Base-by-base conservation (phyloP, 106 monocot species). In the Vanilla planifolia region DNA sequence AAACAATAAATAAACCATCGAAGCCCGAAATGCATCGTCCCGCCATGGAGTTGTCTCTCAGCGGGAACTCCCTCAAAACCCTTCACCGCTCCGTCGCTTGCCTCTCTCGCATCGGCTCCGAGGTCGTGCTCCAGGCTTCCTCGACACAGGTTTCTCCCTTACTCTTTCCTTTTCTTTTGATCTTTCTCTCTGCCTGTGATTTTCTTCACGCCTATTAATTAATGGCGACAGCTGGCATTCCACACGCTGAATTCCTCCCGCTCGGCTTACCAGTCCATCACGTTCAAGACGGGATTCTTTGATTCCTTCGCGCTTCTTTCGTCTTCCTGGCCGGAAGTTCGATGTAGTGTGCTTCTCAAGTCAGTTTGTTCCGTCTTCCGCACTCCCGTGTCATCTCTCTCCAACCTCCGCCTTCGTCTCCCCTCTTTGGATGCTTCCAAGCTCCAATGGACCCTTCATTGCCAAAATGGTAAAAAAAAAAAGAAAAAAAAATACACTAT, bases 241-340 rank as follows among this genome's bases (percentile, higher is more conserved):
- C 87, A 91, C 69, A 88, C 91, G 33, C 74, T 96, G 66, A 96
- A 96, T 73, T 71, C 91, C 51, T 88, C 87, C 8, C 81, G 96
- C 64, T 88, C 96, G 14, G 91, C 91, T 0, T 96, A 96, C 84
- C 87, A 84, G 28, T 78, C 86, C 13, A 48, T 91, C 36, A 68
- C 86, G 1, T 84, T 84, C 64, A 72, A 55, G 43, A 46, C 84
- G 23, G 73, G 76, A n/a, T 84, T 82, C 81, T 91, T 96, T 65
- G 95, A 96, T 65, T 25, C 51, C 1, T 91, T 41, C 76, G 2
- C 68, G 9, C 34, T 89, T 16, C 53, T 67, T 8, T 50, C 52
- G 0, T 42, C 67, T 4, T 11, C 33, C 26, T 24, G 42, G 16
- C 35, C 30, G 52, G 36, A 30, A 34, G 51, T 96, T 48, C 86